phyloP scores from a whole-genome alignment of 257 asterid genomes.

The Solanum clarkiae region DNA sequence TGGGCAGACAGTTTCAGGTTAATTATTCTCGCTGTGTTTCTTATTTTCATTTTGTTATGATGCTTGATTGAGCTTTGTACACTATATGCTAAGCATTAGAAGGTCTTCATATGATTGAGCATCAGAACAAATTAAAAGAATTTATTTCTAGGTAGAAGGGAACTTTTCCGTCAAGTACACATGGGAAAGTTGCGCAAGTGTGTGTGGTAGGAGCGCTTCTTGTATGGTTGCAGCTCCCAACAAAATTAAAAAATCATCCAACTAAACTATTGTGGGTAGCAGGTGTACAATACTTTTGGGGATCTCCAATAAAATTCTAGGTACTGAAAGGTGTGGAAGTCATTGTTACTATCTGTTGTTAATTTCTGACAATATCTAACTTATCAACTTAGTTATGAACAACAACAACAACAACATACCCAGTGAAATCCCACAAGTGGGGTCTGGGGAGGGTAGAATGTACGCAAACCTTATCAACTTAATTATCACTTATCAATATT shows the following conservation, averaged over 20 bases:
- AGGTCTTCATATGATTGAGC: neutral
- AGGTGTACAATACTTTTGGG: neutral
- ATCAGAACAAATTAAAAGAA: neutral
- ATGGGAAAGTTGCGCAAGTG: neutral
- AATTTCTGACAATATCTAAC: neutral
- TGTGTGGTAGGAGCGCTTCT: neutral
- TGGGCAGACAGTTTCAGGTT: conserved; percentile 93
- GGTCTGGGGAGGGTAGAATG: too few species aligned
- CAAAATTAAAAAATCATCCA: neutral
- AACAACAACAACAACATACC: too few species aligned
- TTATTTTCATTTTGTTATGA: neutral
- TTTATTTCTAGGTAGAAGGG: neutral
- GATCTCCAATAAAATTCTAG: neutral
- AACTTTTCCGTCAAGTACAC: neutral
- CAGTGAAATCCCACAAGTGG: too few species aligned
- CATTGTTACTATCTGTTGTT: neutral
- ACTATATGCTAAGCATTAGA: neutral
- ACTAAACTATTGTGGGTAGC: neutral
- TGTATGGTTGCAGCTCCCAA: neutral
- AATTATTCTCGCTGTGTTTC: neutral
- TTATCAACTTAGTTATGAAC: neutral
- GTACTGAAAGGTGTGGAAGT: neutral
- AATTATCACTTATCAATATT: neutral
- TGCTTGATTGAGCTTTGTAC: neutral
- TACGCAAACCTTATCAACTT: too few species aligned